Conservation (phyloP, 345 rosid species). For the Brassica napus region Da-Ae NC_063441.1:19429501-19430000, state of each 20-base stretch:
- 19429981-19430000: conserved; percentile 56
- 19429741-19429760: too few relatives aligned
- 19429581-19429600: neutral
- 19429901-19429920: neutral
- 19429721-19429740: neutral
- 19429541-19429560: neutral
- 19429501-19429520: conserved; percentile 48
- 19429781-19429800: conserved; percentile 3
- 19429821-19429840: conserved; percentile 87
- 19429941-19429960: neutral
- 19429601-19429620: conserved; percentile 53
- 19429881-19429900: conserved; percentile 34
- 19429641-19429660: conserved; percentile 69
- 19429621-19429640: conserved; percentile 85
- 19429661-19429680: conserved; percentile 82
- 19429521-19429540: conserved; percentile 52
- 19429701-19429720: too few relatives aligned
- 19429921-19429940: neutral
- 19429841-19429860: conserved; percentile 99
- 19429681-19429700: conserved; percentile 62
- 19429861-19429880: conserved; percentile 67
- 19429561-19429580: neutral
- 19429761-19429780: too few relatives aligned
- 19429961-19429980: neutral
- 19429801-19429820: conserved; percentile 54